phyloP scores from a whole-genome alignment of 345 rosid species.

The Gossypium mustelinum region DNA sequence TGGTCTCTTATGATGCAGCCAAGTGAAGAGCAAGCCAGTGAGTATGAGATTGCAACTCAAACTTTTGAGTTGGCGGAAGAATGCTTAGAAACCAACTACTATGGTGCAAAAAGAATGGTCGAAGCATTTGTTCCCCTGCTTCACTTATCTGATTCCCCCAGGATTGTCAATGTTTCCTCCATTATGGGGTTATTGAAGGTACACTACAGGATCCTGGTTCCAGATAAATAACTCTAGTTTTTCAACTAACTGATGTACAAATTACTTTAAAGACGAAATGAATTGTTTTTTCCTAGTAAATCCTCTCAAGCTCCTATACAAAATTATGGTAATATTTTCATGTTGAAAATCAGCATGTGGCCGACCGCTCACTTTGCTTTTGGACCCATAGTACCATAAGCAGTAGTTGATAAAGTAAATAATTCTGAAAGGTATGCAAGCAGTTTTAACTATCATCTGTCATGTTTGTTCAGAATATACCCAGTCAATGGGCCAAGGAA shows the following conservation, averaged over 20 bases:
- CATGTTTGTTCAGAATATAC: constrained; percentile 19
- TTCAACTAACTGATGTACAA: background rate
- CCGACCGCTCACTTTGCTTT: background rate
- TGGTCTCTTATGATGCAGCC: constrained; percentile 14
- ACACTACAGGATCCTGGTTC: background rate
- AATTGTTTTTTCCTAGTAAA: no score
- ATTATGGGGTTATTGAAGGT: constrained; percentile 20
- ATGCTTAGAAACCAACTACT: constrained; percentile 27
- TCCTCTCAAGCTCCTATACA: no score
- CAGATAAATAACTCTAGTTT: background rate
- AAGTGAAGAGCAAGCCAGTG: background rate
- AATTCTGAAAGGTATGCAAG: background rate
- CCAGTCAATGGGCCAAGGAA: constrained; percentile 17
- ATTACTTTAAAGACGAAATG: no score
- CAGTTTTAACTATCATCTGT: background rate
- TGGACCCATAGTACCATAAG: background rate
- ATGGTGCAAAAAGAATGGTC: constrained; percentile 24
- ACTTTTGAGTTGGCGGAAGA: constrained; percentile 19
- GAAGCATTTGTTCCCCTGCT: constrained; percentile 27
- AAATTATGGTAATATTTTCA: background rate
- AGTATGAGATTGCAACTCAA: constrained; percentile 19
- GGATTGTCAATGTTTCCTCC: constrained; percentile 39
- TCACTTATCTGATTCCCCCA: constrained; percentile 19
- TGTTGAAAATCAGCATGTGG: background rate
- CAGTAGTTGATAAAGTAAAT: background rate